Conservation (phyloP, 2,329 filamentous ascomycete genomes). For the Exophiala sp. region DNA sequence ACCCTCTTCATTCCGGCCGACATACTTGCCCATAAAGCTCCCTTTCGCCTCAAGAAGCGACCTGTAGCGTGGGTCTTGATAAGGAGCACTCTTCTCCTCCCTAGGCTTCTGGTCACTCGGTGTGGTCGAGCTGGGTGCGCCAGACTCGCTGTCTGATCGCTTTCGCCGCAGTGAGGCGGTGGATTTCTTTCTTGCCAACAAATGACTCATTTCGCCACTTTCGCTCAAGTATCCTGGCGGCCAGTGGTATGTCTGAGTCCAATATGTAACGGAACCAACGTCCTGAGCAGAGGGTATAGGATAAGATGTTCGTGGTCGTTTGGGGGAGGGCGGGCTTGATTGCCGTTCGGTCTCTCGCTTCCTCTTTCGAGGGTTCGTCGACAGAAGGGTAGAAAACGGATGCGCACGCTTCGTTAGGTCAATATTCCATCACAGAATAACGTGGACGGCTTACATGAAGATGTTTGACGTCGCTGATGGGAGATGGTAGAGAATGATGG, state of each 20-base stretch:
- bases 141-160: slow-evolving; percentile 17
- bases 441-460: not conserved
- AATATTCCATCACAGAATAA: not conserved
- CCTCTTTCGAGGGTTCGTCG: not conserved
- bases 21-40: slow-evolving; percentile 24
- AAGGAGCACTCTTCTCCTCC: slow-evolving; percentile 23
- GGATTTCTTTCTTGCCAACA: slow-evolving; percentile 30
- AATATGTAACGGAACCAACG: slow-evolving; percentile 29
- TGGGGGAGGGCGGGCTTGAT: not conserved
- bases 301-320: not conserved
- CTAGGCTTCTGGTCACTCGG: slow-evolving; percentile 25
- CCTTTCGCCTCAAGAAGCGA: slow-evolving; percentile 22
- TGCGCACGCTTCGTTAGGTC: not conserved
- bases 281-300: slow-evolving; percentile 4
- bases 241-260: slow-evolving; percentile 26
- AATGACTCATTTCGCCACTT: slow-evolving; percentile 28
- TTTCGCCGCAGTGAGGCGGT: slow-evolving; percentile 19
- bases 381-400: not conserved
- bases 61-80: slow-evolving; percentile 20
- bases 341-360: slow-evolving; percentile 3
- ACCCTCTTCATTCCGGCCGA: slow-evolving; percentile 14
- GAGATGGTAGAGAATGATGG: slow-evolving; percentile 1
- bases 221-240: slow-evolving; percentile 30
- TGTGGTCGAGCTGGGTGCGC: slow-evolving; percentile 3
- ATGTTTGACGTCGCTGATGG: not conserved